Evolutionary conservation across 148 eudicot species (phyloP).

Genomic region (Camellia granthamiana): DNA sequence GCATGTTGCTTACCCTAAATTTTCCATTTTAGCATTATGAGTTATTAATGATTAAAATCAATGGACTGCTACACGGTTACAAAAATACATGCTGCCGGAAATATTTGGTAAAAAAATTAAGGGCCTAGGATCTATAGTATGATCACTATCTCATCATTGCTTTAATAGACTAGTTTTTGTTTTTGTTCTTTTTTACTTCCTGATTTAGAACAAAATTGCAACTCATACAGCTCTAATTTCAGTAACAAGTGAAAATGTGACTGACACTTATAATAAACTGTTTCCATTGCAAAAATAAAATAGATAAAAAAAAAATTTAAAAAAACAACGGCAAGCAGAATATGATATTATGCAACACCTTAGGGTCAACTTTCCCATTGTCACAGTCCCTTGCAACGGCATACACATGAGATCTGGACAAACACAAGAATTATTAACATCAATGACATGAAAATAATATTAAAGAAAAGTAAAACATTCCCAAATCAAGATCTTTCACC

Average conservation of each 20-base stretch:
- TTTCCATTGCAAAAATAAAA: not conserved
- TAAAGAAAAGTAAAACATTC: not conserved
- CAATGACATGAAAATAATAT: not conserved
- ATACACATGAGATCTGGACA: conserved; percentile 82
- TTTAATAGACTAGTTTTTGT: not conserved
- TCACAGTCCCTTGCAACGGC: conserved; percentile 98
- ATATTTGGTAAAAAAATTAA: not conserved
- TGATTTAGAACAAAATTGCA: not conserved
- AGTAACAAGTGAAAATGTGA: not conserved
- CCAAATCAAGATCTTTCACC: conserved; percentile 35
- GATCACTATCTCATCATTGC: not conserved
- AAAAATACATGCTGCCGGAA: not conserved
- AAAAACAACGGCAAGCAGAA: conserved; percentile 10
- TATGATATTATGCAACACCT: conserved; percentile 43
- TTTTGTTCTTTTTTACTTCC: not conserved
- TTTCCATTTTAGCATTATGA: not conserved
- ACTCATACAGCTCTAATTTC: not conserved
- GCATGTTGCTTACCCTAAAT: not conserved
- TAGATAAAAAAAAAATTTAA: not conserved
- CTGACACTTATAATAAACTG: not conserved
- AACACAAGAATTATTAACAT: conserved; percentile 3
- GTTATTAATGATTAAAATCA: not conserved
- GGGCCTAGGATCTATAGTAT: not conserved
- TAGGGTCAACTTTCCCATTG: conserved; percentile 60
- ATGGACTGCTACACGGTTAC: not conserved